Conservation (phyloP, 2,329 filamentous ascomycete genomes). For the Exophiala oligosperma region DNA sequence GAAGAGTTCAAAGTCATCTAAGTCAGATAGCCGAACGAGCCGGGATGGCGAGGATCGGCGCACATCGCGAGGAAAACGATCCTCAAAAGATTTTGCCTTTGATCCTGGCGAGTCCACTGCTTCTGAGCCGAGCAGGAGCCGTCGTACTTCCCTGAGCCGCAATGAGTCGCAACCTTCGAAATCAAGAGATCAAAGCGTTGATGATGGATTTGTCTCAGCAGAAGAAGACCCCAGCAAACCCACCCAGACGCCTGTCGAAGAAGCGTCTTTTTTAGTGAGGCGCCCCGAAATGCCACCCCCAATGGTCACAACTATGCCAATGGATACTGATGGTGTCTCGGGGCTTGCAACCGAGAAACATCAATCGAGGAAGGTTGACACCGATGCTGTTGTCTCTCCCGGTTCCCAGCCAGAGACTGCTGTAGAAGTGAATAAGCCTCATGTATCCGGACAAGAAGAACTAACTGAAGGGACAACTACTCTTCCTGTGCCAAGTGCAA, state of each 20-base stretch:
- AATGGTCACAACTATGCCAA: slow-evolving; percentile 38
- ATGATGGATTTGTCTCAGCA: slow-evolving; percentile 30
- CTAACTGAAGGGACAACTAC: no score
- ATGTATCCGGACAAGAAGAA: background rate
- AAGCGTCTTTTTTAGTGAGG: slow-evolving; percentile 64
- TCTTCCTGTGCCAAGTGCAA: background rate
- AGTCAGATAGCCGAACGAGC: slow-evolving; percentile 39
- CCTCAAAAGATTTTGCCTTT: slow-evolving; percentile 19
- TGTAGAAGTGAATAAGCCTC: background rate
- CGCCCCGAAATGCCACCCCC: slow-evolving; percentile 61
- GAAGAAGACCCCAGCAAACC: slow-evolving; percentile 18
- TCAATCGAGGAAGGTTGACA: slow-evolving; percentile 13
- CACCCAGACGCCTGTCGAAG: slow-evolving; percentile 33
- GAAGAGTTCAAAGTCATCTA: slow-evolving; percentile 34
- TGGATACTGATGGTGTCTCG: slow-evolving; percentile 46
- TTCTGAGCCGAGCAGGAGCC: slow-evolving; percentile 11
- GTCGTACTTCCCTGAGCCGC: slow-evolving; percentile 4
- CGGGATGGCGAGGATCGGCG: slow-evolving; percentile 39
- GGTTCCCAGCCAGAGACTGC: slow-evolving; percentile 3
- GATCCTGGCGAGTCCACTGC: slow-evolving; percentile 12
- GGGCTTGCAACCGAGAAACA: slow-evolving; percentile 33
- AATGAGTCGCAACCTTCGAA: slow-evolving; percentile 36
- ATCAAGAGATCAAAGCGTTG: slow-evolving; percentile 28
- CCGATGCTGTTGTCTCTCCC: slow-evolving; percentile 35
- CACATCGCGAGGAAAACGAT: slow-evolving; percentile 34